phyloP scores from a whole-genome alignment of 2,329 filamentous ascomycete genomes.

The Alternaria novae-zelandiae region DNA sequence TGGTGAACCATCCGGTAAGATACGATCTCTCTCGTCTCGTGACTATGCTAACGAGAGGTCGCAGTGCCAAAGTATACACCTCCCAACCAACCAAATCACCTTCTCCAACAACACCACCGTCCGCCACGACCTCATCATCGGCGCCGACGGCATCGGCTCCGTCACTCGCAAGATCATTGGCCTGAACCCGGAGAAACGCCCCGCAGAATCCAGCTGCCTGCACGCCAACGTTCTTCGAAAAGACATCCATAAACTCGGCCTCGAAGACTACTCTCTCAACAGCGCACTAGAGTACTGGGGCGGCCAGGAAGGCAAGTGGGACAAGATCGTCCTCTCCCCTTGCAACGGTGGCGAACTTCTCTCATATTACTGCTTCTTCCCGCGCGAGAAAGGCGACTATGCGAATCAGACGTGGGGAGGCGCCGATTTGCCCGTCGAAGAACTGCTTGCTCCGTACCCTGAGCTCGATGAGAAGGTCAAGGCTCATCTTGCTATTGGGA shows the following conservation, averaged over 20 bases:
- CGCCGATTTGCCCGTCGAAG: slow-evolving; percentile 60
- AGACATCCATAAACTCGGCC: slow-evolving; percentile 64
- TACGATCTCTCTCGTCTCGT: no score
- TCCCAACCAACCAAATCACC: slow-evolving; percentile 48
- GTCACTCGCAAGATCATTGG: slow-evolving; percentile 68
- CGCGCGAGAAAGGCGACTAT: slow-evolving; percentile 66
- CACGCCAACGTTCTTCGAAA: slow-evolving; percentile 69
- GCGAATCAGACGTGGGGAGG: slow-evolving; percentile 65
- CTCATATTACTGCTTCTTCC: slow-evolving; percentile 75
- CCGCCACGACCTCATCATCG: slow-evolving; percentile 66
- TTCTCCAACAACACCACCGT: slow-evolving; percentile 57
- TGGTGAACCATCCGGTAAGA: slow-evolving; percentile 60
- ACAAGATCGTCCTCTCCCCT: slow-evolving; percentile 74
- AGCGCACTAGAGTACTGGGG: slow-evolving; percentile 74
- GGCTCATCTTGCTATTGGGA: slow-evolving; percentile 64
- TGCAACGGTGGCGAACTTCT: slow-evolving; percentile 70
- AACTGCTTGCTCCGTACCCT: slow-evolving; percentile 66
- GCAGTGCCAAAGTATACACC: slow-evolving; percentile 59
- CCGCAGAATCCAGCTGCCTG: slow-evolving; percentile 66
- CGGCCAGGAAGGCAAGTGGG: slow-evolving; percentile 65
- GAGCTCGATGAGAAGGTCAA: slow-evolving; percentile 65
- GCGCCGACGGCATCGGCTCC: slow-evolving; percentile 72
- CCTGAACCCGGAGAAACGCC: slow-evolving; percentile 65
- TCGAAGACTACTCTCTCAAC: slow-evolving; percentile 68
- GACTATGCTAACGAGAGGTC: background rate